These are phyloP conservation scores for Nicotiana tabacum DNA, from an alignment of 257 asterid species.

Conservation along the genomic window DNA sequence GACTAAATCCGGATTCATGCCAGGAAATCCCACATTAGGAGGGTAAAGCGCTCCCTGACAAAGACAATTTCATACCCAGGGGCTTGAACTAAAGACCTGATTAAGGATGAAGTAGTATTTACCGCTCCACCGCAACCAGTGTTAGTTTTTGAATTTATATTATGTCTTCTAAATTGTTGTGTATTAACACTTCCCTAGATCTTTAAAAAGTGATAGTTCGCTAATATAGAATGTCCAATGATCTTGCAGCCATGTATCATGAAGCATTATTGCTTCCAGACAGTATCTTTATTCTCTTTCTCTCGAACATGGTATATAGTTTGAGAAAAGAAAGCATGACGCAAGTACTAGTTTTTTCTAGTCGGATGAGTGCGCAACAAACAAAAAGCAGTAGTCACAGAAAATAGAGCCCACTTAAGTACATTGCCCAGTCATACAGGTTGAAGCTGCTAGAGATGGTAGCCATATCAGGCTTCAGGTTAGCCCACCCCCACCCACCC, in stretches of 20 bases:
- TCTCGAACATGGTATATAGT: not conserved
- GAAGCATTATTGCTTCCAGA: not conserved
- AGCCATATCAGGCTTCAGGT: not conserved
- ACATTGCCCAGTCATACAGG: not conserved
- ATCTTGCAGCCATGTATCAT: not conserved
- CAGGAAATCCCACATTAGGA: no score
- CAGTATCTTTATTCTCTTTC: not conserved
- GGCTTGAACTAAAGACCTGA: no score
- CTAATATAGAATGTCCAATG: not conserved
- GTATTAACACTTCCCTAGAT: not conserved
- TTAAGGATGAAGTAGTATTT: no score
- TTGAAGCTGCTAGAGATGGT: not conserved
- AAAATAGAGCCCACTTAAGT: not conserved
- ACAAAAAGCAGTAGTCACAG: not conserved
- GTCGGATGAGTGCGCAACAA: conserved; percentile 1
- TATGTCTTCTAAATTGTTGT: not conserved
- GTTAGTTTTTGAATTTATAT: not conserved
- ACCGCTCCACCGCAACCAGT: no score
- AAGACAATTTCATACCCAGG: no score
- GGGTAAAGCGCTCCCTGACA: no score
- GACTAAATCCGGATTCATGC: no score
- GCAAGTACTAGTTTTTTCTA: not conserved
- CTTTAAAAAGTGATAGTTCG: not conserved
- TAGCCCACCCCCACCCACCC: not conserved
- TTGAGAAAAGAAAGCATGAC: not conserved